Evolutionary conservation across 208 protist species (phyloP).

Genomic region (Angomonas ambiguus): DNA sequence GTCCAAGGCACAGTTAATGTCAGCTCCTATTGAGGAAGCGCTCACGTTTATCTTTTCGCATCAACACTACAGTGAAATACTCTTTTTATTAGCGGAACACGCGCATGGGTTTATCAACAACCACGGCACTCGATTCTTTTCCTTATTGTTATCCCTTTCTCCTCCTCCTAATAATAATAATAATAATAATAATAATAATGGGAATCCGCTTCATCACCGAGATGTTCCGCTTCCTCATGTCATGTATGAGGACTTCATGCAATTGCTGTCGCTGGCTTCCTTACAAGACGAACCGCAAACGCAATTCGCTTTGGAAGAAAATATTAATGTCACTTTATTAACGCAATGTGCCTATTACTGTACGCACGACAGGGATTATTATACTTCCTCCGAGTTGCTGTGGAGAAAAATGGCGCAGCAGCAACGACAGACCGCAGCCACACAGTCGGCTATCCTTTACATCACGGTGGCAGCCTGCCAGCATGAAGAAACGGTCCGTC

Average conservation of each 20-base stretch:
- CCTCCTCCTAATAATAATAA: too few species aligned
- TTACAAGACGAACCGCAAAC: slow-evolving; percentile 74
- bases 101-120: slow-evolving; percentile 54
- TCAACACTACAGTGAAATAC: background rate
- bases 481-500: slow-evolving; percentile 42
- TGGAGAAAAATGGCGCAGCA: slow-evolving; percentile 77
- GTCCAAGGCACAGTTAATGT: background rate
- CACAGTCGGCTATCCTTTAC: slow-evolving; percentile 66
- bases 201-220: too few species aligned
- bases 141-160: slow-evolving; percentile 35
- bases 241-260: slow-evolving; percentile 88
- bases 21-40: background rate
- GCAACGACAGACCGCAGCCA: slow-evolving; percentile 43
- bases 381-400: slow-evolving; percentile 51
- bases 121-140: slow-evolving; percentile 66
- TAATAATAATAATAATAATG: too few species aligned
- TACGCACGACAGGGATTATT: slow-evolving; percentile 68
- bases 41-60: background rate
- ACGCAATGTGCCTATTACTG: slow-evolving; percentile 65
- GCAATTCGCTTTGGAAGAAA: slow-evolving; percentile 64
- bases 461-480: slow-evolving; percentile 61
- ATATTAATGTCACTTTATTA: slow-evolving; percentile 45
- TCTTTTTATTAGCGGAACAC: background rate
- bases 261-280: slow-evolving; percentile 65
- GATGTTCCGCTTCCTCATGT: slow-evolving; percentile 83